These are phyloP conservation scores for Penicillium alfredii DNA, from an alignment of 495 filamentous ascomycete genomes.

Conservation along the genomic window DNA sequence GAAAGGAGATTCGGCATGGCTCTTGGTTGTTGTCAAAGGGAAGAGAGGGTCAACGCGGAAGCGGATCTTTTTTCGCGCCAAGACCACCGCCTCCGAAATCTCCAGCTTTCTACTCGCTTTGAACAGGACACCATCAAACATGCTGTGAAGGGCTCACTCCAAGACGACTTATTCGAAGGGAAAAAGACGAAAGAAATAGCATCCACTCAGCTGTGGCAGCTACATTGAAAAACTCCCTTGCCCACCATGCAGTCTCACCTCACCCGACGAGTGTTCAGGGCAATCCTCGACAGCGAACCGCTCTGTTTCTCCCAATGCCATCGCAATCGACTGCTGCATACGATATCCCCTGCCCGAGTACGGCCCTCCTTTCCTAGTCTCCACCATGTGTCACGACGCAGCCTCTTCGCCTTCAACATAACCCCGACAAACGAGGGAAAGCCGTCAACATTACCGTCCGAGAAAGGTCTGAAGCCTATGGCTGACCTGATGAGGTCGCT, in stretches of 20 bases:
- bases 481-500: slow-evolving; percentile 35
- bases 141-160: too few species aligned
- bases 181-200: too few species aligned
- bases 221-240: too few species aligned
- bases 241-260: slow-evolving; percentile 75
- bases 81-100: slow-evolving; percentile 22
- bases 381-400: slow-evolving; percentile 25
- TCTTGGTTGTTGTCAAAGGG: not conserved
- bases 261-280: slow-evolving; percentile 65
- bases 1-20: slow-evolving; percentile 33
- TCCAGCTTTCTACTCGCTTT: slow-evolving; percentile 19
- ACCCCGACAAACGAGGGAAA: slow-evolving; percentile 14
- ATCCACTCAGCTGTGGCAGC: not conserved
- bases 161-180: too few species aligned
- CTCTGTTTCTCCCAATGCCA: slow-evolving; percentile 42
- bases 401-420: slow-evolving; percentile 32
- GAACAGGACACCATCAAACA: too few species aligned
- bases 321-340: slow-evolving; percentile 30
- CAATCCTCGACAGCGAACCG: slow-evolving; percentile 60
- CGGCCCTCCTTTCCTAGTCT: slow-evolving; percentile 13
- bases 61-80: slow-evolving; percentile 29
- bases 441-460: slow-evolving; percentile 29
- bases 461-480: slow-evolving; percentile 40
- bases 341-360: slow-evolving; percentile 23
- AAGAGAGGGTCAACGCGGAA: slow-evolving; percentile 7